These are phyloP conservation scores for Neofusicoccum kwambonambiense DNA, from an alignment of 2,329 filamentous ascomycete genomes.

Conservation along the genomic window DNA sequence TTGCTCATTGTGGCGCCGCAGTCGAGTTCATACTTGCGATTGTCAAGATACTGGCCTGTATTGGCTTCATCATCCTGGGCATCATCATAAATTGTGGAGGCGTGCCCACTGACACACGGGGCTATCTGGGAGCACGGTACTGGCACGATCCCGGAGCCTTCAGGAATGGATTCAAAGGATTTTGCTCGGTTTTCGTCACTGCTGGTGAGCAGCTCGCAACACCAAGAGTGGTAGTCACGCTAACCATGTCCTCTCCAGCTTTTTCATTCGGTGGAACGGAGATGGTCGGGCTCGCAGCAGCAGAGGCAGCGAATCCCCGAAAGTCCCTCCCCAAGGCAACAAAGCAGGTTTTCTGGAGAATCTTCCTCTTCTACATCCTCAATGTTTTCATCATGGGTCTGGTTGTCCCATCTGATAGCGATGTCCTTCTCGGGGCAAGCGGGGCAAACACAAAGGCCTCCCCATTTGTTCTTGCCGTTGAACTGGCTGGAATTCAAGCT, in stretches of 20 bases:
- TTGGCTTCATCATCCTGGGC: conserved; percentile 65
- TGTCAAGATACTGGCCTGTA: conserved; percentile 58
- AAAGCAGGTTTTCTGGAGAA: conserved; percentile 50
- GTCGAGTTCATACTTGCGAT: conserved; percentile 59
- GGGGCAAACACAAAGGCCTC: conserved; percentile 47
- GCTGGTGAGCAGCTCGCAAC: conserved; percentile 32
- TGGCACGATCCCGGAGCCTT: conserved; percentile 60
- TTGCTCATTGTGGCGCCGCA: conserved; percentile 24
- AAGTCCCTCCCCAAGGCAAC: conserved; percentile 47
- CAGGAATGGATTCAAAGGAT: conserved; percentile 61
- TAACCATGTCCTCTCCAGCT: conserved; percentile 30
- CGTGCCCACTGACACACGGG: conserved; percentile 54
- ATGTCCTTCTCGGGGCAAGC: conserved; percentile 34
- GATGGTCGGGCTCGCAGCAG: conserved; percentile 59
- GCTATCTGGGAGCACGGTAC: conserved; percentile 61
- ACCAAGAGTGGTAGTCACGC: too few relatives aligned
- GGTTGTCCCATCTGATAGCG: conserved; percentile 37
- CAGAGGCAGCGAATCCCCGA: conserved; percentile 59
- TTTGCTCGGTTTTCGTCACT: conserved; percentile 63
- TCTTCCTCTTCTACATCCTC: conserved; percentile 46
- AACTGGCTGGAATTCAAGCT: conserved; percentile 59
- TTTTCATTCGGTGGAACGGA: conserved; percentile 64
- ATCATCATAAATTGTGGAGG: conserved; percentile 60
- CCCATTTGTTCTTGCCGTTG: conserved; percentile 66
- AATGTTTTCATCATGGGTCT: conserved; percentile 46